These are phyloP conservation scores for Aschersonia sp. DNA, from an alignment of 2,329 filamentous ascomycete genomes.

Conservation along the genomic window DNA sequence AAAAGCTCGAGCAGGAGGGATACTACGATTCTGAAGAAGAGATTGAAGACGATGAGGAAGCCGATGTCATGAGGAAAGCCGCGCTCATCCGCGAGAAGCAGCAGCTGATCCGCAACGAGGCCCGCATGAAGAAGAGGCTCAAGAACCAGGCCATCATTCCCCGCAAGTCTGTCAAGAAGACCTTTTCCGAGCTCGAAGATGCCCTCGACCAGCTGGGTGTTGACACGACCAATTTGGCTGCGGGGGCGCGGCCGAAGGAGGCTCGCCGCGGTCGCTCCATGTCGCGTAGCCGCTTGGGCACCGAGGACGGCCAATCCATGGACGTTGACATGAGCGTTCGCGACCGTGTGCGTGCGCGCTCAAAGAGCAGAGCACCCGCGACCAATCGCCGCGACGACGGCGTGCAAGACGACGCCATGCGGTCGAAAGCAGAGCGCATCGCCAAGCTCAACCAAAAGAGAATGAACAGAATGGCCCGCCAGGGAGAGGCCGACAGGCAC, in stretches of 20 bases:
- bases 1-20: constrained; percentile 77
- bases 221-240: constrained; percentile 61
- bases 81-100: constrained; percentile 93
- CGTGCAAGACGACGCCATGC: constrained; percentile 50
- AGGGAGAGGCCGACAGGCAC: constrained; percentile 94
- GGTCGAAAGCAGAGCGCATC: constrained; percentile 71
- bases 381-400: constrained; percentile 62
- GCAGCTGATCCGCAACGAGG: constrained; percentile 81
- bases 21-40: constrained; percentile 81
- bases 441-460: constrained; percentile 88
- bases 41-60: constrained; percentile 77
- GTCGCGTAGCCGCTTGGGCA: constrained; percentile 46
- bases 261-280: constrained; percentile 55
- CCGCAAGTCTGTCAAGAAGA: constrained; percentile 64
- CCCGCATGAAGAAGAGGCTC: constrained; percentile 86
- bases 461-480: constrained; percentile 96
- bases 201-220: constrained; percentile 75
- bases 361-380: constrained; percentile 51
- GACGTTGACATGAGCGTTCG: constrained; percentile 47
- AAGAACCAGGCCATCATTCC: constrained; percentile 96
- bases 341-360: constrained; percentile 53
- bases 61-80: constrained; percentile 79
- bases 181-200: constrained; percentile 73
- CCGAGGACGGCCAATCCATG: constrained; percentile 59
- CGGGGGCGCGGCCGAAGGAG: constrained; percentile 54